These are phyloP conservation scores for Cyamopsis tetragonoloba DNA, from an alignment of 306 rosid genomes.

Conservation along the genomic window DNA sequence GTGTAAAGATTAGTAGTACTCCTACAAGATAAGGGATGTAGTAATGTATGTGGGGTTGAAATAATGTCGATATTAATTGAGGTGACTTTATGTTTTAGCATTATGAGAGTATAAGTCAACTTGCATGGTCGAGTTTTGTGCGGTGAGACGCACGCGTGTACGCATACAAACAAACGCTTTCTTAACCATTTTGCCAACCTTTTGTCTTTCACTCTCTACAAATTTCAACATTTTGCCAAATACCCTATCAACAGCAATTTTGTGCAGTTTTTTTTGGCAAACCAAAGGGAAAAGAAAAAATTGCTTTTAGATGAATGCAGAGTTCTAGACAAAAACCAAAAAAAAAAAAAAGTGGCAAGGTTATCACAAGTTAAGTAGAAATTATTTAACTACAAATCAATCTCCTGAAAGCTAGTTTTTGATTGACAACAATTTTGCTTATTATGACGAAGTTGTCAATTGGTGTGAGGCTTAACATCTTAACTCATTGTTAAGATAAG, in stretches of 20 bases:
- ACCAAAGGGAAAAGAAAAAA: not conserved
- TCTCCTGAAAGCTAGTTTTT: too few species aligned
- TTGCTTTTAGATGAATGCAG: too few species aligned
- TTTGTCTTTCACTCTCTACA: not conserved
- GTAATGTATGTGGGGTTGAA: slow-evolving; percentile 14
- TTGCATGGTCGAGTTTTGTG: slow-evolving; percentile 27
- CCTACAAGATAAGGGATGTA: slow-evolving; percentile 29
- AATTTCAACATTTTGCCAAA: not conserved
- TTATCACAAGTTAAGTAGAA: too few species aligned
- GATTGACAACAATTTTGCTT: too few species aligned
- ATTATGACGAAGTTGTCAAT: too few species aligned
- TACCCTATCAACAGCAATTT: not conserved
- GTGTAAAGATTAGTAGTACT: slow-evolving; percentile 32
- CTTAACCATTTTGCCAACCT: slow-evolving; percentile 22
- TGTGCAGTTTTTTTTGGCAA: not conserved
- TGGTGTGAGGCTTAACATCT: too few species aligned
- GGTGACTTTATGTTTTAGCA: slow-evolving; percentile 19
- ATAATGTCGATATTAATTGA: slow-evolving; percentile 20
- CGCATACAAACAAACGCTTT: not conserved
- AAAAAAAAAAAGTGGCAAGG: too few species aligned
- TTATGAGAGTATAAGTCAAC: slow-evolving; percentile 34
- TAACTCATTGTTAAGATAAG: too few species aligned
- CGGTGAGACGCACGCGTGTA: slow-evolving; percentile 30
- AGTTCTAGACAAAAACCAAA: too few species aligned
- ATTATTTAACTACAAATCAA: too few species aligned